Evolutionary conservation across 2,329 filamentous ascomycete genomes (phyloP).

Genomic region (Ophiostoma tasmaniense): DNA sequence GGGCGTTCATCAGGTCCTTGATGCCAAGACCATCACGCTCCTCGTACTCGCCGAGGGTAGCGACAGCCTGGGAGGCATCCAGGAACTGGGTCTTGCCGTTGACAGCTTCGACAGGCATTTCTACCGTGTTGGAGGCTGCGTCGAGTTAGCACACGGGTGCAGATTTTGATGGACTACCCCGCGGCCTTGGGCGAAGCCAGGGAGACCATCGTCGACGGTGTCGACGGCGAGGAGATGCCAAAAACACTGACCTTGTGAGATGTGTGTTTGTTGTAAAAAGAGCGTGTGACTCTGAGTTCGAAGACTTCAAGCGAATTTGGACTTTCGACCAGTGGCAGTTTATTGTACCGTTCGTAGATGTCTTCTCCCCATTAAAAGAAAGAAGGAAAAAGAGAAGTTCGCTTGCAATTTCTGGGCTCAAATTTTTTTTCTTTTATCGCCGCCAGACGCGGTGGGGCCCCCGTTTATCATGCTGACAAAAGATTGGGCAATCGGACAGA

Average conservation of each 20-base stretch:
- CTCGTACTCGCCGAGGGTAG: conserved; percentile 73
- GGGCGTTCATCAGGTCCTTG: conserved; percentile 79
- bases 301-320: conserved; percentile 22
- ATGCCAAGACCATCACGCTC: conserved; percentile 79
- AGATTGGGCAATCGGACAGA: not conserved
- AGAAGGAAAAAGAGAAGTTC: conserved; percentile 21
- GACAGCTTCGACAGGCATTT: conserved; percentile 58
- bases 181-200: conserved; percentile 1
- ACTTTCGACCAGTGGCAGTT: conserved; percentile 23
- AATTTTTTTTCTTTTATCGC: conserved; percentile 23
- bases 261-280: not conserved
- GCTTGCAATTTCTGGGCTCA: conserved; percentile 1
- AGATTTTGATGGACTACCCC: not conserved
- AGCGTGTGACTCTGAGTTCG: conserved; percentile 18
- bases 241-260: conserved; percentile 6
- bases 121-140: conserved; percentile 2
- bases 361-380: conserved; percentile 26
- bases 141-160: not conserved
- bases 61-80: conserved; percentile 67
- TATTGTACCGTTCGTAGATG: conserved; percentile 23
- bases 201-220: conserved; percentile 6
- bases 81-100: conserved; percentile 51
- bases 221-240: not conserved
- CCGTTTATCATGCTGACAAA: conserved; percentile 9
- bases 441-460: conserved; percentile 13